A percentile compares a stretch with the other conserved stretches of the same genome.
phyloP scores from a whole-genome alignment of 768 basidiomycete genomes.

The Leccinum subgranulosum region DNA sequence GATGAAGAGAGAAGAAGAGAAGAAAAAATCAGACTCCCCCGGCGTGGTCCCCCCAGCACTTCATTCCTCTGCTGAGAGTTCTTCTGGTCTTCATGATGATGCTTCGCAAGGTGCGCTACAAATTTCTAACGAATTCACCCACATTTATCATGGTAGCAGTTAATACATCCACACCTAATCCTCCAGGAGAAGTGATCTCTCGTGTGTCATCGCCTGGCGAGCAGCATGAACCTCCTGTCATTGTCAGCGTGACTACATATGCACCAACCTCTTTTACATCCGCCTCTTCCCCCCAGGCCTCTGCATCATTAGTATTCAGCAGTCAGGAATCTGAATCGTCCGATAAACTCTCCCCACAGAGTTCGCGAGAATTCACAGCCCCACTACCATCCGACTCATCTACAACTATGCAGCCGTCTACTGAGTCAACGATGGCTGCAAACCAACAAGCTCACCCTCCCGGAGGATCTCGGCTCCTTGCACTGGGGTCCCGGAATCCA shows the following conservation, averaged over 20 bases:
- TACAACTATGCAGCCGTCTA: constrained; percentile 15
- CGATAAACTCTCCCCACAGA: constrained; percentile 22
- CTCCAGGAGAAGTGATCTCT: constrained; percentile 9
- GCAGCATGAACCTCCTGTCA: constrained; percentile 4
- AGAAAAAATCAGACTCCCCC: constrained; percentile 35
- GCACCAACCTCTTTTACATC: constrained; percentile 8
- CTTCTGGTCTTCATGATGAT: constrained; percentile 9
- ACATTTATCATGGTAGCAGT: constrained; percentile 15
- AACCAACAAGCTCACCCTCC: constrained; percentile 38
- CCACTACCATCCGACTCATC: constrained; percentile 24
- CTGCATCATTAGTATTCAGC: neutral
- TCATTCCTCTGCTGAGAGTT: constrained; percentile 10
- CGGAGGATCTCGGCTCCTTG: constrained; percentile 42
- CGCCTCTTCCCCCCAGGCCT: constrained; percentile 11
- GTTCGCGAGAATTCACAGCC: constrained; percentile 38
- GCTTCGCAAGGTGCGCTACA: constrained; percentile 20
- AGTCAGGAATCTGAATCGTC: constrained; percentile 20
- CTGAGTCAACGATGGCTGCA: constrained; percentile 44
- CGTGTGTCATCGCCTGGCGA: constrained; percentile 17
- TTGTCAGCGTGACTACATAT: constrained; percentile 1
- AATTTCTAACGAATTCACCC: neutral
- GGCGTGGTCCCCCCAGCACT: neutral
- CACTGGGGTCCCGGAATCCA: constrained; percentile 30
- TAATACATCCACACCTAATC: neutral
- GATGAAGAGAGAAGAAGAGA: constrained; percentile 75